Percentiles rank a stretch among this genome's conserved stretches.
phyloP scores from a whole-genome alignment of 202 grass and related monocot genomes.

The Musa balbisiana region DNA sequence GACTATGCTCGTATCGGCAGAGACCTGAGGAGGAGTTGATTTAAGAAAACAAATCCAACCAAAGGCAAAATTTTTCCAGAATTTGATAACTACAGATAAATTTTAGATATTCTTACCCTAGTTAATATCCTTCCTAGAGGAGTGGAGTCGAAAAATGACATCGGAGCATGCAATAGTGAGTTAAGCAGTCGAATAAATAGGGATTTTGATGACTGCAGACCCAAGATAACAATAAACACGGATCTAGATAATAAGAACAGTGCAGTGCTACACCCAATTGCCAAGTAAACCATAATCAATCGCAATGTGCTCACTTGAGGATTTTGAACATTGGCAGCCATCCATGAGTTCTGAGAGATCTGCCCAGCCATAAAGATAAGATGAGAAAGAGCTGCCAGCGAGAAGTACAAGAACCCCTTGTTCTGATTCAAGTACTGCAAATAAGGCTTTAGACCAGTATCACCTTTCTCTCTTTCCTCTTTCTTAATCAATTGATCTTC shows the following conservation, averaged over 20 bases:
- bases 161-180: conserved; percentile 65
- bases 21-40: conserved; percentile 42
- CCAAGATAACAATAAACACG: conserved; percentile 43
- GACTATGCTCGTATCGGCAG: conserved; percentile 70
- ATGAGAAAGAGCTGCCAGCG: conserved; percentile 40
- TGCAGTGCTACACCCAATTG: conserved; percentile 45
- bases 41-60: too few species aligned
- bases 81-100: neutral
- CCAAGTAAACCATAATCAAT: conserved; percentile 71
- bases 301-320: conserved; percentile 48
- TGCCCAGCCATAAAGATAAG: conserved; percentile 52
- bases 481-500: conserved; percentile 68
- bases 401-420: conserved; percentile 65
- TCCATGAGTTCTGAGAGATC: conserved; percentile 93
- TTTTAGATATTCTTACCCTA: conserved; percentile 42
- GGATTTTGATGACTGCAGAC: conserved; percentile 79
- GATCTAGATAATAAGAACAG: conserved; percentile 62
- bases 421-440: conserved; percentile 62
- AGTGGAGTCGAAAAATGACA: conserved; percentile 91
- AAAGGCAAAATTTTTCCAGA: neutral
- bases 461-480: conserved; percentile 82
- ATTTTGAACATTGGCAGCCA: conserved; percentile 81
- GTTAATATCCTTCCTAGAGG: conserved; percentile 87
- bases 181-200: conserved; percentile 69
- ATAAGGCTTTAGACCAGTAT: conserved; percentile 72